These are phyloP conservation scores for Emmonsiellopsis sp. DNA, from an alignment of 2,329 filamentous ascomycete species.

Conservation along the genomic window DNA sequence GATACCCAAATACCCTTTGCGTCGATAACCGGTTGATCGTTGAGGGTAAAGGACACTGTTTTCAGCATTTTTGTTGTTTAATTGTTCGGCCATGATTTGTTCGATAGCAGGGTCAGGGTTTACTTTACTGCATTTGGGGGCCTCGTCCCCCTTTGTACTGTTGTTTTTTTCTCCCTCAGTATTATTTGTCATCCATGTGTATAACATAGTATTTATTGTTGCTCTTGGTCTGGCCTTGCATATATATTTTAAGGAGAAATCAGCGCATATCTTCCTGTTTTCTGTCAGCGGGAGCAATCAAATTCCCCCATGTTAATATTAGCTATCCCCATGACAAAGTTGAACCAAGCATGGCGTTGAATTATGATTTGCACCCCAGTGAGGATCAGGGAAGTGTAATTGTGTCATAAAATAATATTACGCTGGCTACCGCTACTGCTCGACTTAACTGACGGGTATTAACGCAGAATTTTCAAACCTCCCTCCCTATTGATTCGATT, in stretches of 20 bases:
- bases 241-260: not conserved
- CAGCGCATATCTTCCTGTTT: no score
- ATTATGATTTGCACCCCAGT: no score
- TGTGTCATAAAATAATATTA: no score
- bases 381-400: no score
- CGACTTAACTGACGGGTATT: no score
- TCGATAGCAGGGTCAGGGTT: not conserved
- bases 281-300: no score
- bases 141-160: not conserved
- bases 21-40: not conserved
- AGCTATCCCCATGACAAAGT: no score
- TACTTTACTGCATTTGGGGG: not conserved
- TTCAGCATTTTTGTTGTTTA: not conserved
- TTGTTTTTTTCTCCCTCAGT: not conserved
- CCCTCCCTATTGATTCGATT: slow-evolving; percentile 18
- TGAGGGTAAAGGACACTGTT: not conserved
- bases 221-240: not conserved
- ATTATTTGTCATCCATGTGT: not conserved
- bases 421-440: no score
- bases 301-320: no score
- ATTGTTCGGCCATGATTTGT: not conserved
- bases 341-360: no score
- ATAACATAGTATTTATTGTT: no score
- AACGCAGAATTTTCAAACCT: no score
- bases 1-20: not conserved